Conservation (phyloP, 1,139 yeast genomes). For the Yamadazyma membranifaciens region DNA sequence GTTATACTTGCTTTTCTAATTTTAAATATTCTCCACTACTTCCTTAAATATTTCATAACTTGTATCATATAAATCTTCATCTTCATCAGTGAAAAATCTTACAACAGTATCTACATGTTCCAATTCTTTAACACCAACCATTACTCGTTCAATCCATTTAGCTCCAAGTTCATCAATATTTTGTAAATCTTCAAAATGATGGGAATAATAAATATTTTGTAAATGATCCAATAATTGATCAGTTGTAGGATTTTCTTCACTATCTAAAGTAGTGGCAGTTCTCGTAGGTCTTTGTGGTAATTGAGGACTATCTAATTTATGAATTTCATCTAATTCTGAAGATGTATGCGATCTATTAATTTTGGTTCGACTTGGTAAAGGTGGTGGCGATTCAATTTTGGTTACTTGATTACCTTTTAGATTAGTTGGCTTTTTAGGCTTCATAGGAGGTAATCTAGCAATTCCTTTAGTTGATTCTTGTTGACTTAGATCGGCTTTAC, state of each 20-base stretch:
- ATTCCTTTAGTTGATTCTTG: background rate
- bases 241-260: slow-evolving; percentile 12
- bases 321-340: slow-evolving; percentile 6
- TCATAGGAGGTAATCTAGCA: slow-evolving; percentile 30
- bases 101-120: slow-evolving; percentile 38
- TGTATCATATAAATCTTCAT: slow-evolving; percentile 28
- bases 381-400: slow-evolving; percentile 12
- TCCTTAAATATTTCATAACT: slow-evolving; percentile 13
- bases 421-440: slow-evolving; percentile 37
- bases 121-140: slow-evolving; percentile 34
- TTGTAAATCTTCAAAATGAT: slow-evolving; percentile 33
- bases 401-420: slow-evolving; percentile 27
- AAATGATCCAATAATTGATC: slow-evolving; percentile 19
- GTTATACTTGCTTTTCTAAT: no score
- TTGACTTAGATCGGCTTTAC: background rate
- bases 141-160: slow-evolving; percentile 46
- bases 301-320: slow-evolving; percentile 10
- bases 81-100: slow-evolving; percentile 39
- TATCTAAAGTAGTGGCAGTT: slow-evolving; percentile 13
- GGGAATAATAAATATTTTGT: slow-evolving; percentile 25
- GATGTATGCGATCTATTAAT: slow-evolving; percentile 11
- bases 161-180: slow-evolving; percentile 48
- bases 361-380: slow-evolving; percentile 14
- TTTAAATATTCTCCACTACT: slow-evolving; percentile 6
- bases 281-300: slow-evolving; percentile 20